Conservation (phyloP, 2,329 filamentous ascomycete genomes). For the Claviceps lovelessii region DNA sequence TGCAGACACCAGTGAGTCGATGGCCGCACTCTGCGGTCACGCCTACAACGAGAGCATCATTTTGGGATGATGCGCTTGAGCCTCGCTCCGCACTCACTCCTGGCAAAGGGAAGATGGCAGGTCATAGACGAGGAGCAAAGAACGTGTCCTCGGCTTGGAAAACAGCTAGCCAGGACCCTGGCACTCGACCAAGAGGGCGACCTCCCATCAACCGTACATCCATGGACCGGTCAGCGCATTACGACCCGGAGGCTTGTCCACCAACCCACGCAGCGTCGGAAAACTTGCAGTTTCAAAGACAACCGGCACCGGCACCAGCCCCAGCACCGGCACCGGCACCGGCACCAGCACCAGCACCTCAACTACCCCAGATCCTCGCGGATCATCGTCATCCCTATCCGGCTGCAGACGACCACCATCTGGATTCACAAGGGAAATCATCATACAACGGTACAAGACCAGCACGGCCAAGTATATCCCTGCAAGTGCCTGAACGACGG, state of each 20-base stretch:
- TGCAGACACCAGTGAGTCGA: conserved; percentile 48
- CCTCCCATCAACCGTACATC: conserved; percentile 54
- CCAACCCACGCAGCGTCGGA: conserved; percentile 33
- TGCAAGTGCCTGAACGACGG: conserved; percentile 34
- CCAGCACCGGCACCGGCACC: not conserved
- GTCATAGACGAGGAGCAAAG: conserved; percentile 56
- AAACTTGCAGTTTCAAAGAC: conserved; percentile 17
- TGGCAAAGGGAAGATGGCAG: conserved; percentile 34
- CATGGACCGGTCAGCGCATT: conserved; percentile 48
- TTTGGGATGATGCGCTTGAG: conserved; percentile 44
- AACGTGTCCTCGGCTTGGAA: conserved; percentile 88
- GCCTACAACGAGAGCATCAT: conserved; percentile 38
- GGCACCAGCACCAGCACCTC: no score
- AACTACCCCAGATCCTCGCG: not conserved
- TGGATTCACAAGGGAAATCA: not conserved
- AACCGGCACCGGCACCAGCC: not conserved
- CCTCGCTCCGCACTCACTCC: conserved; percentile 63
- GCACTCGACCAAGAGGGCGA: conserved; percentile 61
- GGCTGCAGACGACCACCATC: not conserved
- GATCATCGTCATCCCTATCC: not conserved
- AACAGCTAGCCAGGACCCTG: conserved; percentile 44
- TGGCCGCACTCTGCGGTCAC: conserved; percentile 71
- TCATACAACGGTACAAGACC: conserved; percentile 13
- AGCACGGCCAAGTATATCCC: conserved; percentile 24
- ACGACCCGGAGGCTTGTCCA: conserved; percentile 45